These are phyloP conservation scores for Nakazawaea ernobii DNA, from an alignment of 805 yeast genomes.

Conservation along the genomic window DNA sequence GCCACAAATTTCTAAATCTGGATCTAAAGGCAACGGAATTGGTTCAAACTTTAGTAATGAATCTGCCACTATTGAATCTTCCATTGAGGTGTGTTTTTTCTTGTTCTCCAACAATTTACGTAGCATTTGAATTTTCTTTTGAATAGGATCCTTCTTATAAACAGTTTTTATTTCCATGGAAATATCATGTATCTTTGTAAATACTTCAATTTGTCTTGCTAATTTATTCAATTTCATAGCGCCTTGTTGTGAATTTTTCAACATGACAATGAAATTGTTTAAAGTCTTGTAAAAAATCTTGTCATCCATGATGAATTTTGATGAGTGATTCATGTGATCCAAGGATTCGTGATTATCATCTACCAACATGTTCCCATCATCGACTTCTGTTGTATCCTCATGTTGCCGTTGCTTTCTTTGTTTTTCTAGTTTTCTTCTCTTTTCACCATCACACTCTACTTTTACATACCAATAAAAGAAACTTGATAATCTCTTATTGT, in stretches of 20 bases:
- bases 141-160: constrained; percentile 65
- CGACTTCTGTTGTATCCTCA: constrained; percentile 15
- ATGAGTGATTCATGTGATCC: neutral
- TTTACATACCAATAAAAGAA: constrained; percentile 88
- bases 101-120: constrained; percentile 36
- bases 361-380: constrained; percentile 5
- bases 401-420: neutral
- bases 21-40: constrained; percentile 77
- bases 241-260: constrained; percentile 21
- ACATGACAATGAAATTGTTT: constrained; percentile 21
- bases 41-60: constrained; percentile 38
- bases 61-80: constrained; percentile 2
- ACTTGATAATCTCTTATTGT: constrained; percentile 65
- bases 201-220: constrained; percentile 58
- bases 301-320: constrained; percentile 4
- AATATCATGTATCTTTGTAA: constrained; percentile 56
- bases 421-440: constrained; percentile 6
- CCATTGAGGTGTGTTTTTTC: neutral
- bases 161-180: constrained; percentile 57
- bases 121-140: constrained; percentile 66
- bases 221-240: constrained; percentile 22
- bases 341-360: constrained; percentile 4
- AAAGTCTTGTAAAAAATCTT: constrained; percentile 21
- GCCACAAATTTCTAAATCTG: constrained; percentile 67
- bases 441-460: constrained; percentile 76